Base-by-base conservation (phyloP, 805 yeast genomes). In the Metschnikowia dekortorum region DNA sequence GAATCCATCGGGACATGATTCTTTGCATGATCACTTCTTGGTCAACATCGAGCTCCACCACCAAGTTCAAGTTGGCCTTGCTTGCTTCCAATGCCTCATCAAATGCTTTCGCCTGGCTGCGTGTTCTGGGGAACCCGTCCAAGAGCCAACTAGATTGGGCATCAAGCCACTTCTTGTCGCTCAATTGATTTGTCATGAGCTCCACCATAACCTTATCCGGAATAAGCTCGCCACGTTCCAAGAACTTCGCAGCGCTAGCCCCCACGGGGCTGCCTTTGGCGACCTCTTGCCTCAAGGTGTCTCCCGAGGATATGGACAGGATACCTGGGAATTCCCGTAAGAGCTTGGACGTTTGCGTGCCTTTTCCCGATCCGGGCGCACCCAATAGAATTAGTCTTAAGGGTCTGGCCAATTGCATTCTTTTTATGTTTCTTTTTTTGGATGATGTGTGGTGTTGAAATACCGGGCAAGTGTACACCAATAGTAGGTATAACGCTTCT, bases 331-430 rank as follows among this genome's bases (percentile, higher is more conserved):
- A 76, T 38, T 70, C 67, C 46, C 79, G 76, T 51, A 85, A 64
- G 4, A 91, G 71, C 52, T 83, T 75, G 2, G 85, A 69, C 0
- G 96, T 86, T 57, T 86, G 87, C 0, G 98, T 91, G 1, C 97
- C 97, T 64, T 91, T 91, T 0, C 98, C 98, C 1, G 96, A 79
- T 0, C 98, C 98, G 0, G 98, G 98, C 0, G 97, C 96, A 3
- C 97, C 97, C 28, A 92, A 70, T 8, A 91, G 72, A 29, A 91
- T 74, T 36, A 89, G 67, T 59, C 97, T 39, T 6, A 53, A 31
- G 4, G 56, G 47, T 14, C 36, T 41, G n/a, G 46, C 31, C n/a
- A 53, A 44, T 11, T 43, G 32, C 56, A 53, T 53, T 18, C 26
- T 22, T 22, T 22, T 22, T 22, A 16, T 16, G 18, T 16, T 3